Evolutionary conservation across 441 rosid genomes (phyloP), one percentile per base, ranked within the genome.

Genomic region (Erodium texanum): DNA sequence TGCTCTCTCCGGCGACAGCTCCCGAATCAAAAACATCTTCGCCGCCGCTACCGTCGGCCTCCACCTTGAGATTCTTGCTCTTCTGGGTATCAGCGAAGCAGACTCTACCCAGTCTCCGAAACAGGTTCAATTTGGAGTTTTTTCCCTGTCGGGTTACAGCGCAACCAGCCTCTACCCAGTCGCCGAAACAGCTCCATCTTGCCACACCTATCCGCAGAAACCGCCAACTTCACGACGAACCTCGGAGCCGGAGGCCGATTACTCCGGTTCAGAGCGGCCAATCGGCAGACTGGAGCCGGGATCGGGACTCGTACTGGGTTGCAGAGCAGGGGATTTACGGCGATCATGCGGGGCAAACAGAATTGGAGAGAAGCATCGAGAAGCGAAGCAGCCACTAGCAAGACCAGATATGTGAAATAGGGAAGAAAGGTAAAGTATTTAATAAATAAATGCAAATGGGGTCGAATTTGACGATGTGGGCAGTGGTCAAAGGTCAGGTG

Each of bases 141-240:
- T n/a, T n/a, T n/a, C n/a, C n/a, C n/a, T n/a, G n/a, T n/a, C n/a
- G n/a, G n/a, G n/a, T n/a, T n/a, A n/a, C n/a, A n/a, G n/a, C n/a
- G n/a, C n/a, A n/a, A n/a, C n/a, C n/a, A 92, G 8, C 86, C 84
- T 45, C 76, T 68, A n/a, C 76, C 77, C 66, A 89, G 68, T 29
- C 74, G 67, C 71, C 73, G 77, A 11, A 79, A 48, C 74, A 76
- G 75, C 69, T 78, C 83, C 88, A 84, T 82, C 72, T 68, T 69
- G 75, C 73, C 66, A 76, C 12, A 62, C 32, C 43, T 22, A 64
- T 24, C 71, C 67, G 72, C 62, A 52, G 63, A 67, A 2, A 38
- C 67, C 68, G 65, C 54, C 75, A 73, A 59, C 66, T 22, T 64
- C 19, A 67, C 24, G 3, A 3, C 27, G 10, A 64, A 18, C 66